Evolutionary conservation across 805 yeast species (phyloP).

Genomic region (Lipomyces yamanashiensis): DNA sequence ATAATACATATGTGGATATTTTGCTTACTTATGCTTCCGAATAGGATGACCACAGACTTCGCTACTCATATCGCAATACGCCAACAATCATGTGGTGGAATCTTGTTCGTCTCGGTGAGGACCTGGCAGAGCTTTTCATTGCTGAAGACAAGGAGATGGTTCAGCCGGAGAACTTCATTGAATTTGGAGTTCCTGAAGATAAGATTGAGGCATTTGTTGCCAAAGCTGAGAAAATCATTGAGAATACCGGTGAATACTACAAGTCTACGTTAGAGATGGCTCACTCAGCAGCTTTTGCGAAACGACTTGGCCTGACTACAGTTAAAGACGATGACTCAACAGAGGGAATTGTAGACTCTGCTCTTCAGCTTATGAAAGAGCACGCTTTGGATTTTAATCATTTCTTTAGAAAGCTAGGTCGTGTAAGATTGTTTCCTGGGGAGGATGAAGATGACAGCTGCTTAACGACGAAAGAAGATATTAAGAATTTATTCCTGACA

Average conservation of each 20-base stretch:
- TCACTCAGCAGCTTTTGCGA: conserved; percentile 61
- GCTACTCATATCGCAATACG: conserved; percentile 82
- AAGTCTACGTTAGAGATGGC: conserved; percentile 62
- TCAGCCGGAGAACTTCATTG: conserved; percentile 28
- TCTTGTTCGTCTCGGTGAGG: conserved; percentile 80
- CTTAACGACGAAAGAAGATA: conserved; percentile 3
- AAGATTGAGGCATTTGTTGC: conserved; percentile 56
- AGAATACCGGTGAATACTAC: conserved; percentile 66
- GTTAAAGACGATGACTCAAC: conserved; percentile 50
- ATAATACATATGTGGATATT: not conserved
- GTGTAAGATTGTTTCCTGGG: conserved; percentile 49
- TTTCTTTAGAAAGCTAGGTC: conserved; percentile 71
- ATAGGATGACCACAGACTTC: conserved; percentile 65
- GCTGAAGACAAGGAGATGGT: conserved; percentile 51
- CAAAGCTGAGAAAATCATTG: conserved; percentile 70
- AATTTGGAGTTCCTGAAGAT: conserved; percentile 54
- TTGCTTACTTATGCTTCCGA: not conserved
- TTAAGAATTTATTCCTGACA: conserved; percentile 43
- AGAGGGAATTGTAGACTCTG: conserved; percentile 40
- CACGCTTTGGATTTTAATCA: conserved; percentile 78
- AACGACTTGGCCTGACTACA: conserved; percentile 68
- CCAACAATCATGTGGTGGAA: conserved; percentile 95
- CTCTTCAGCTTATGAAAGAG: conserved; percentile 63
- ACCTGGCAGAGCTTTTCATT: conserved; percentile 79
- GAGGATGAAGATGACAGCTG: conserved; percentile 38